Conservation (phyloP, 208 protist species). For the Leishmania arabica region DNA sequence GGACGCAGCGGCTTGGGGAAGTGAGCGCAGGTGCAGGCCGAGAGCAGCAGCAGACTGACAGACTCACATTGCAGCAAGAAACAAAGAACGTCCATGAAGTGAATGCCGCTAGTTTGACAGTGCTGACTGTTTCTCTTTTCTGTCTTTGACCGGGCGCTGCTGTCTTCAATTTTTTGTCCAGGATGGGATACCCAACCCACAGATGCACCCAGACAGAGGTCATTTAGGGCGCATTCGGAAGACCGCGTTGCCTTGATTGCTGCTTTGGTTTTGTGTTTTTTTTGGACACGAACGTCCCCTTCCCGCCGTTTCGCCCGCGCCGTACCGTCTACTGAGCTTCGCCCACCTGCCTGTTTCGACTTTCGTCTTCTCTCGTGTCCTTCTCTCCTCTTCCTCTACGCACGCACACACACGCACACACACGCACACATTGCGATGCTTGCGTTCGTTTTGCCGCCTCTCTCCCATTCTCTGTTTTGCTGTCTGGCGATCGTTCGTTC, state of each 20-base stretch:
- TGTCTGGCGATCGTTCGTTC: background rate
- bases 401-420: conserved; percentile 1
- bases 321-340: background rate
- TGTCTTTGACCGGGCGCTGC: background rate
- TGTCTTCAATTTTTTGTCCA: background rate
- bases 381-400: background rate
- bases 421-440: background rate
- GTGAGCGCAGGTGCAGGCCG: background rate
- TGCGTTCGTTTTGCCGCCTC: background rate
- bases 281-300: too few relatives aligned
- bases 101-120: background rate
- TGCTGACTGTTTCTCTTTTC: background rate
- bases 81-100: background rate
- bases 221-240: background rate
- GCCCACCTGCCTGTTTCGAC: background rate
- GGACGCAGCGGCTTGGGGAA: background rate
- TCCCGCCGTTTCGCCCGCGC: background rate
- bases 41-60: background rate
- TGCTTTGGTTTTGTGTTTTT: background rate
- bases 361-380: background rate
- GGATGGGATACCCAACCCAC: background rate
- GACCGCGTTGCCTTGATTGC: background rate
- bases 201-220: background rate
- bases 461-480: background rate
- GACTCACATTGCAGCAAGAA: background rate